A percentile compares a stretch with the other conserved stretches of the same genome.
These are phyloP conservation scores for Trypanosoma vivax DNA, from an alignment of 208 protist species.

Conservation along the genomic window DNA sequence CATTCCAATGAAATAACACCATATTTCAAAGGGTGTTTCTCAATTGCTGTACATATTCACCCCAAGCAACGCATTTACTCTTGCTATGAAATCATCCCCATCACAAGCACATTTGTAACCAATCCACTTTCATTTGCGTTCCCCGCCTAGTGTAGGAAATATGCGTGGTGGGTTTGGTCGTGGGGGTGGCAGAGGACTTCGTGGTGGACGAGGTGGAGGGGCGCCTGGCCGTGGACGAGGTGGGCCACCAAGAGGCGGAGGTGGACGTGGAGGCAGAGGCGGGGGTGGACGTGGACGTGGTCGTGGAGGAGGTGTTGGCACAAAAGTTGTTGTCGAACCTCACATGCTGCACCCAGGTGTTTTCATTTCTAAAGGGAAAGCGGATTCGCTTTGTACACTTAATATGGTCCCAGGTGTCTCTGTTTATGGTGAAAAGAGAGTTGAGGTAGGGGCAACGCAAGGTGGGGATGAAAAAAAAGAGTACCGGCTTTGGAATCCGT, in stretches of 20 bases:
- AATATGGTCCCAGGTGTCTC: conserved; percentile 98
- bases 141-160: too few relatives aligned
- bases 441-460: conserved; percentile 82
- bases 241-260: conserved; percentile 27
- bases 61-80: too few relatives aligned
- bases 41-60: too few relatives aligned
- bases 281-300: conserved; percentile 53
- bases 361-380: conserved; percentile 98
- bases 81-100: too few relatives aligned
- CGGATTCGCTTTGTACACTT: conserved; percentile 96
- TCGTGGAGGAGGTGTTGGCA: conserved; percentile 79
- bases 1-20: too few relatives aligned
- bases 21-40: too few relatives aligned
- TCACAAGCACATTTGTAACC: too few relatives aligned
- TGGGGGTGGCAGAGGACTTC: conserved; percentile 37
- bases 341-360: conserved; percentile 96
- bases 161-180: conserved; percentile 28
- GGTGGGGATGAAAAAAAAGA: conserved; percentile 96
- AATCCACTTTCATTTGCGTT: too few relatives aligned
- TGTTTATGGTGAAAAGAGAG: conserved; percentile 99
- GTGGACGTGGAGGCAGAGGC: conserved; percentile 40
- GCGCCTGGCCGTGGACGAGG: conserved; percentile 34
- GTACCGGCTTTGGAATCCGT: conserved; percentile 99
- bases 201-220: conserved; percentile 42
- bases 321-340: conserved; percentile 96